Conservation (phyloP, 306 rosid species). For the Begonia loranthoides region DNA sequence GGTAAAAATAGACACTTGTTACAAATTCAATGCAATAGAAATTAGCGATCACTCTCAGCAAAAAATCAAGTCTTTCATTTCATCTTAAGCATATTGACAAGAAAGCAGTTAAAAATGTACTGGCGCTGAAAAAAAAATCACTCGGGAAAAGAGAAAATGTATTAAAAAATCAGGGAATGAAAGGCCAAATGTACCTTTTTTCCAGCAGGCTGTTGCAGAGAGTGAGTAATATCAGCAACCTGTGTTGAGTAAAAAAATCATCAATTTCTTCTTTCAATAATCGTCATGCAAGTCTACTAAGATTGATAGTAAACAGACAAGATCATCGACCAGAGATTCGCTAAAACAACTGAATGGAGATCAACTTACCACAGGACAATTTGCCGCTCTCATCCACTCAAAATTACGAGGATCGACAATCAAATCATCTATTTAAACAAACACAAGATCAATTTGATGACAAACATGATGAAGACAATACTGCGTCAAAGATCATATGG, state of each 20-base stretch:
- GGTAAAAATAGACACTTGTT: too few relatives aligned
- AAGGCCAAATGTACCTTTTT: constrained; percentile 45
- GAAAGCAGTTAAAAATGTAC: too few relatives aligned
- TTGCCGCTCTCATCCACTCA: constrained; percentile 89
- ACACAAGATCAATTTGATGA: constrained; percentile 9
- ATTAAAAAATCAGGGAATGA: too few relatives aligned
- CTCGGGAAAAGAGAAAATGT: too few relatives aligned
- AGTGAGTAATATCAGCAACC: constrained; percentile 93
- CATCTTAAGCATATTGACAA: too few relatives aligned
- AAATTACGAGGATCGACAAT: constrained; percentile 90
- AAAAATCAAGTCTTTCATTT: too few relatives aligned
- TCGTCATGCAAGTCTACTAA: background rate
- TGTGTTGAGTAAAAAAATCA: constrained; percentile 10
- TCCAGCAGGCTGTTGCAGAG: constrained; percentile 96
- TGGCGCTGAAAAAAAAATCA: too few relatives aligned
- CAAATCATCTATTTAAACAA: constrained; percentile 52
- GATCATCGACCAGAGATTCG: constrained; percentile 3
- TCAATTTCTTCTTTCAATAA: background rate
- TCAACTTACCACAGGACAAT: constrained; percentile 80
- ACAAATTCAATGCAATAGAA: too few relatives aligned
- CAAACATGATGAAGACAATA: background rate
- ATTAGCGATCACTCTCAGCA: too few relatives aligned
- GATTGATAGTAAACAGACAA: background rate
- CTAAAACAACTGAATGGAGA: constrained; percentile 1
- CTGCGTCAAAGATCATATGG: background rate